phyloP scores from a whole-genome alignment of 78 protist species.

The Speleostelium caveatum region DNA sequence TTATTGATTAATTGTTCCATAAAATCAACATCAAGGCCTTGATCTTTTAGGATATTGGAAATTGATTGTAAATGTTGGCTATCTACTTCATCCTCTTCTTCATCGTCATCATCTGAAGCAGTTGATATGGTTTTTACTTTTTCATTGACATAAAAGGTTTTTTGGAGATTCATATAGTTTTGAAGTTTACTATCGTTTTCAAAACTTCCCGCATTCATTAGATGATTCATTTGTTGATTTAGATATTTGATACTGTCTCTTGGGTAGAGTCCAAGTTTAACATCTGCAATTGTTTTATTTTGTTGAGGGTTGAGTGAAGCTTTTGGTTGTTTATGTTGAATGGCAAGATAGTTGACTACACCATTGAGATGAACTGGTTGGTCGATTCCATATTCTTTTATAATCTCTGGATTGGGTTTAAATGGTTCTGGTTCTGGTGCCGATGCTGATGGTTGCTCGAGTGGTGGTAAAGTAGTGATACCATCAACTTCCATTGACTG shows the following conservation, averaged over 20 bases:
- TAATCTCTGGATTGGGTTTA: background rate
- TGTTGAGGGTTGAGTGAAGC: background rate
- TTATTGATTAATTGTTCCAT: background rate
- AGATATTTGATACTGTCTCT: slow-evolving; percentile 23
- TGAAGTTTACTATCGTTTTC: background rate
- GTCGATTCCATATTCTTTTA: slow-evolving; percentile 13
- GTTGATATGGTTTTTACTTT: background rate
- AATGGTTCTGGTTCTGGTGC: background rate
- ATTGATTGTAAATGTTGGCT: background rate
- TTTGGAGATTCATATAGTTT: background rate
- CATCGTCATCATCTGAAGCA: background rate
- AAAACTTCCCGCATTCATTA: slow-evolving; percentile 17
- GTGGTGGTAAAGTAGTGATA: background rate
- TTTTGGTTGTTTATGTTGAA: background rate
- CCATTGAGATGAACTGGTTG: slow-evolving; percentile 43
- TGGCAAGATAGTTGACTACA: slow-evolving; percentile 17
- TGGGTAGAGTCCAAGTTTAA: background rate
- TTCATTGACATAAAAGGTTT: background rate
- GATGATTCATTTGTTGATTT: slow-evolving; percentile 38
- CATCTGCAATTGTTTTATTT: background rate
- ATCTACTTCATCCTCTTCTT: background rate
- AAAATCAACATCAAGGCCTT: slow-evolving; percentile 35
- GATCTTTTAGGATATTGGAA: background rate
- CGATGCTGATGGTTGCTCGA: background rate
- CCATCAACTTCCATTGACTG: background rate